Base-by-base conservation (phyloP, 257 asterid genomes). In the Petunia secreta region DNA sequence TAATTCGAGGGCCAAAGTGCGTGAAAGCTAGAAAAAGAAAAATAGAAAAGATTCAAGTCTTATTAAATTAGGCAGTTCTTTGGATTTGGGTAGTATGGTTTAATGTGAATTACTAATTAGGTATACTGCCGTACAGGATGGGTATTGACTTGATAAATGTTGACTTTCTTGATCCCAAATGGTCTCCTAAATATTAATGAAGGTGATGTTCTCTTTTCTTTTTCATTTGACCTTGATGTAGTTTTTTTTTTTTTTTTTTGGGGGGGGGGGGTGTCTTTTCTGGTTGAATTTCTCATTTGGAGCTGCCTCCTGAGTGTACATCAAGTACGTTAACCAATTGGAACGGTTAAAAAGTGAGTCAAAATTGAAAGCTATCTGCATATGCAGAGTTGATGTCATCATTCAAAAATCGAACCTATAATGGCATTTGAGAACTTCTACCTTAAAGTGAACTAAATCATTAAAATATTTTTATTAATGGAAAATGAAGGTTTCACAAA, bases 131-230 rank as follows among this genome's bases (percentile, higher is more conserved):
- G 55, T 52, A 52, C 14, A 9, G 10, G 14, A 52, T 9, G 46
- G 69, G 69, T 8, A 37, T 63, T 37, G 75, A 67, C 75, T 67
- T 67, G 7, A 15, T 43, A 67, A 8, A 66, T 15, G 52, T 67
- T 67, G 75, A 67, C 52, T 67, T n/a, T 66, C 38, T 41, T 41
- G 52, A 66, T 41, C 15, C 54, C 54, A 13, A 15, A 41, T n/a
- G 37, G 57, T 68, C 46, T 44, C 15, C 40, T 15, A 7, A n/a
- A 8, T 67, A 25, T 6, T 66, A 41, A 41, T 16, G 64, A 65
- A 65, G 53, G 11, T 66, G 73, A 39, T 66, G 38, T 4, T 14
- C 15, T 66, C 15, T 41, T 7, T 8, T 68, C 75, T 16, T 8
- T 55, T 1, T 8, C 43, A 16, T 2, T 68, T 68, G 40, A 44